These are phyloP conservation scores for Ulvella scutata DNA, from an alignment of 139 green algal species.

Conservation along the genomic window DNA sequence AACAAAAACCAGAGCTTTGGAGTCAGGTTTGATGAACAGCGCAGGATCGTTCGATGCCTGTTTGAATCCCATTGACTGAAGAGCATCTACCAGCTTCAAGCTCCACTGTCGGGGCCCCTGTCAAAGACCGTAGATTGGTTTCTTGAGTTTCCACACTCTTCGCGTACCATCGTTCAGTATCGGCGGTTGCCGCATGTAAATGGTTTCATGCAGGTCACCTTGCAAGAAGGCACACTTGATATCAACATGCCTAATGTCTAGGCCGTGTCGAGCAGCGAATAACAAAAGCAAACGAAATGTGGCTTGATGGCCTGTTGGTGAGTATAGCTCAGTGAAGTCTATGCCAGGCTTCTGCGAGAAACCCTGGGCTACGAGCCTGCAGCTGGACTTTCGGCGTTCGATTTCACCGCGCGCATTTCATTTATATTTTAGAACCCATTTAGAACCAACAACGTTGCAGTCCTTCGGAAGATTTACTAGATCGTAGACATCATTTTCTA, in stretches of 20 bases:
- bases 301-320: not conserved
- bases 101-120: conserved; percentile 20
- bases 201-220: conserved; percentile 19
- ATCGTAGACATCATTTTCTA: not conserved
- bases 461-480: not conserved
- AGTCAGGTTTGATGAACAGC: not conserved
- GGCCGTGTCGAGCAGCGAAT: conserved; percentile 5
- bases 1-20: not conserved
- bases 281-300: conserved; percentile 3
- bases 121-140: conserved; percentile 20
- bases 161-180: too few relatives aligned
- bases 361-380: not conserved
- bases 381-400: not conserved
- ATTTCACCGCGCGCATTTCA: not conserved
- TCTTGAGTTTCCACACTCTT: too few relatives aligned
- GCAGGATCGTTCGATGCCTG: conserved; percentile 8
- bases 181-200: conserved; percentile 16
- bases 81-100: conserved; percentile 4
- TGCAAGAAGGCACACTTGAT: conserved; percentile 35
- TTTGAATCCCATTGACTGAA: conserved; percentile 10
- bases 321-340: not conserved
- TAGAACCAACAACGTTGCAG: not conserved
- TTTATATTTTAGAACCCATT: not conserved
- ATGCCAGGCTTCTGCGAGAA: not conserved
- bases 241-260: conserved; percentile 19